Conservation (phyloP, 441 rosid genomes). For the Omphalea diandra region DNA sequence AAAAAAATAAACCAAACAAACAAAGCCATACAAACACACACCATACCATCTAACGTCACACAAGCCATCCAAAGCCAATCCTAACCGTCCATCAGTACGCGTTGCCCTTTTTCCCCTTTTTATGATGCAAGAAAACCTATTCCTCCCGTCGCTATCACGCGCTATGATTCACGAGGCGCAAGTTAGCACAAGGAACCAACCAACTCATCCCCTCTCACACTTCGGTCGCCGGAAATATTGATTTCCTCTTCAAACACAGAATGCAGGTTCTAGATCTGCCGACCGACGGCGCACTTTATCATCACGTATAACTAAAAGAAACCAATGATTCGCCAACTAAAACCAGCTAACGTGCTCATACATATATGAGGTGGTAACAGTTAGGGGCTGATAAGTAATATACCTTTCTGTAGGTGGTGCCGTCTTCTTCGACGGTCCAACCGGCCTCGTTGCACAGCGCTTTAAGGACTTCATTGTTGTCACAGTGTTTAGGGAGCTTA, state of each 20-base stretch:
- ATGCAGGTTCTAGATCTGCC: constrained; percentile 15
- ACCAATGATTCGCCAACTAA: not conserved
- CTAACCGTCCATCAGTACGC: constrained; percentile 29
- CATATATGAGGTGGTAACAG: not conserved
- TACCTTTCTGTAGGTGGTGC: constrained; percentile 86
- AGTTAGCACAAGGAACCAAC: not conserved
- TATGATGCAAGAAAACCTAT: not conserved
- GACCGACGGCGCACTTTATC: not conserved
- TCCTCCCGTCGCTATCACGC: not conserved
- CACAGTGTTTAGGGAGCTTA: constrained; percentile 91
- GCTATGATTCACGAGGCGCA: constrained; percentile 22
- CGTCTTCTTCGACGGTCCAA: constrained; percentile 76
- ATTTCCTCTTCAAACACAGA: not conserved
- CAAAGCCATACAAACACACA: not conserved
- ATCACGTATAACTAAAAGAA: not conserved
- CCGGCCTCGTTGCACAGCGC: constrained; percentile 85
- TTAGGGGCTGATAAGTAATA: not conserved
- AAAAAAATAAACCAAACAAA: constrained; percentile 6
- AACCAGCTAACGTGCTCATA: not conserved
- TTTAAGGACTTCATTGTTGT: constrained; percentile 83
- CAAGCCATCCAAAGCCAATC: constrained; percentile 14
- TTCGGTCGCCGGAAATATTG: constrained; percentile 2
- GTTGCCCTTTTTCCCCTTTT: not conserved
- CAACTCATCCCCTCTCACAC: not conserved
- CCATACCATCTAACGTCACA: constrained; percentile 8